These are phyloP conservation scores for Kondoa subrosea DNA, from an alignment of 768 basidiomycete genomes.

Conservation along the genomic window DNA sequence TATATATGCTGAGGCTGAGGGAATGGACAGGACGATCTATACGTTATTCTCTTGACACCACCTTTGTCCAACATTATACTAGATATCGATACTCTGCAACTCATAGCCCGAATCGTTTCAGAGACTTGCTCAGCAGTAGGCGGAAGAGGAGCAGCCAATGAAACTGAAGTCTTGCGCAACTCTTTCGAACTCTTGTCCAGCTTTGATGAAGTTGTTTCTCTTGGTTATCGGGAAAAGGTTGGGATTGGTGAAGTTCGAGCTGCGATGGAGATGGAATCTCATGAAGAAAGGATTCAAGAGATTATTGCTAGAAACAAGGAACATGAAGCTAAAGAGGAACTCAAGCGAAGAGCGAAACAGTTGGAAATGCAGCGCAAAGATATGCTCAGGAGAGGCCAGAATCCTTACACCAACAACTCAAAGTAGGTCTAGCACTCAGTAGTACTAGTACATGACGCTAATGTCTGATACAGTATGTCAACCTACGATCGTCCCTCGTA, in stretches of 20 bases:
- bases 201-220: slow-evolving; percentile 86
- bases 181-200: slow-evolving; percentile 85
- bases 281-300: slow-evolving; percentile 64
- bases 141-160: slow-evolving; percentile 46
- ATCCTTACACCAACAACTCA: slow-evolving; percentile 26
- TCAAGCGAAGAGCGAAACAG: slow-evolving; percentile 92
- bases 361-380: slow-evolving; percentile 95
- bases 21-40: slow-evolving; percentile 48
- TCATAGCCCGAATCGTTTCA: slow-evolving; percentile 82
- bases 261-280: slow-evolving; percentile 39
- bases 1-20: slow-evolving; percentile 34
- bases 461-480: slow-evolving; percentile 3
- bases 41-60: slow-evolving; percentile 93
- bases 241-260: slow-evolving; percentile 37
- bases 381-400: slow-evolving; percentile 53
- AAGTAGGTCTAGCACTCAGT: slow-evolving; percentile 12
- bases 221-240: slow-evolving; percentile 47
- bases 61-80: slow-evolving; percentile 97
- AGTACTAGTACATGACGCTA: neutral
- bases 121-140: slow-evolving; percentile 46
- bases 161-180: slow-evolving; percentile 74
- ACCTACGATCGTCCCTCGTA: slow-evolving; percentile 17
- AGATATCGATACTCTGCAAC: slow-evolving; percentile 89
- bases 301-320: slow-evolving; percentile 99
- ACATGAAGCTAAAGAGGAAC: slow-evolving; percentile 95